Conservation (phyloP, 148 eudicot species). For the Rheum nobile region DNA sequence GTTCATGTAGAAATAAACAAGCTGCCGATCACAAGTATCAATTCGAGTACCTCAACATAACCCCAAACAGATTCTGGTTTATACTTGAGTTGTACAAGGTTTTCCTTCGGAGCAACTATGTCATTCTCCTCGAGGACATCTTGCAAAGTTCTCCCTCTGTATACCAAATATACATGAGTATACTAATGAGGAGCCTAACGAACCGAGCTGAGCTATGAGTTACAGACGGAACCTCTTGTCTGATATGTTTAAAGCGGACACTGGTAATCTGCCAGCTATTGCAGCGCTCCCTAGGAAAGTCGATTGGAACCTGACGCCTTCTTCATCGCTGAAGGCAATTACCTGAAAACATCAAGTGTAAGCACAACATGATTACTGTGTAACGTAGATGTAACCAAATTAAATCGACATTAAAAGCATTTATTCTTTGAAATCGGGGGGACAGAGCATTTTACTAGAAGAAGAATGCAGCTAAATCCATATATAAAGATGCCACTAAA, state of each 20-base stretch:
- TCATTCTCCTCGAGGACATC: slow-evolving; percentile 49
- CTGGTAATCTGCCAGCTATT: slow-evolving; percentile 70
- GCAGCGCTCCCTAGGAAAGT: slow-evolving; percentile 97
- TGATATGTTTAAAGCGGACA: slow-evolving; percentile 47
- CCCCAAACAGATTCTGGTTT: slow-evolving; percentile 82
- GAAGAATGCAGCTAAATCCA: neutral
- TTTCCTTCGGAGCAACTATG: slow-evolving; percentile 50
- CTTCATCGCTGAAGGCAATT: slow-evolving; percentile 97
- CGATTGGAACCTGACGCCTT: slow-evolving; percentile 95
- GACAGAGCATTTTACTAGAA: neutral
- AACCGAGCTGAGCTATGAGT: slow-evolving; percentile 7
- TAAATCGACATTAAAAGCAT: neutral
- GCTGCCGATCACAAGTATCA: neutral
- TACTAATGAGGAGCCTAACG: slow-evolving; percentile 6
- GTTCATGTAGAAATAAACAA: neutral
- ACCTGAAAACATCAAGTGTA: slow-evolving; percentile 36
- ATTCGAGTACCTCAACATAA: slow-evolving; percentile 62
- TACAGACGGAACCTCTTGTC: slow-evolving; percentile 62
- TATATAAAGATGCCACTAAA: neutral
- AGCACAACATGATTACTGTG: slow-evolving; percentile 1
- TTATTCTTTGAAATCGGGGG: neutral
- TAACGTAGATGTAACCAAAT: neutral
- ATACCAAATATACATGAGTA: slow-evolving; percentile 17
- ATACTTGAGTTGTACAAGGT: slow-evolving; percentile 54
- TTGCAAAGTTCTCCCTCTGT: slow-evolving; percentile 77